phyloP scores from a whole-genome alignment of 805 yeast species.

The Saturnispora bothae region DNA sequence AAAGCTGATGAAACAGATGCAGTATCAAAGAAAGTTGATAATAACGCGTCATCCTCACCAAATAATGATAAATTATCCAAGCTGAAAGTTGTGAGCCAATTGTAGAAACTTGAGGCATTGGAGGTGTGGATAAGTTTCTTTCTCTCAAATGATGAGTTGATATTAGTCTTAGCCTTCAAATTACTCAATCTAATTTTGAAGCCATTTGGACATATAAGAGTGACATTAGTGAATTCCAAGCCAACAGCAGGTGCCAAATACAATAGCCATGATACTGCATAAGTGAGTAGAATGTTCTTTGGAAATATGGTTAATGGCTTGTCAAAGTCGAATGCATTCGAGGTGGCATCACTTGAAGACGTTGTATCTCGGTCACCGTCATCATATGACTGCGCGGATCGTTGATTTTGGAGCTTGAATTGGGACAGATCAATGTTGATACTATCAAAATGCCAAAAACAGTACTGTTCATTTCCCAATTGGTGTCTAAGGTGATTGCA shows the following conservation, averaged over 20 bases:
- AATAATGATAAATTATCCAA: slow-evolving; percentile 5
- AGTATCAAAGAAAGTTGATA: slow-evolving; percentile 9
- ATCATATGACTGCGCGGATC: neutral
- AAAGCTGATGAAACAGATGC: slow-evolving; percentile 10
- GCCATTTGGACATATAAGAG: slow-evolving; percentile 5
- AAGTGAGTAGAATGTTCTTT: too few species aligned
- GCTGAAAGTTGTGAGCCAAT: slow-evolving; percentile 8
- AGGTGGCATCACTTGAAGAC: too few species aligned
- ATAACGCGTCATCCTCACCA: neutral
- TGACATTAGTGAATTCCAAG: slow-evolving; percentile 12
- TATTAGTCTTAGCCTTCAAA: slow-evolving; percentile 9
- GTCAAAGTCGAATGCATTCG: slow-evolving; percentile 11
- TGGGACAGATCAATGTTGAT: slow-evolving; percentile 1
- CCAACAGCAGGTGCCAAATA: slow-evolving; percentile 17
- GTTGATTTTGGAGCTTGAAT: neutral
- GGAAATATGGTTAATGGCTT: slow-evolving; percentile 16
- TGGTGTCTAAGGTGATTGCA: neutral
- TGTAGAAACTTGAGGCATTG: neutral
- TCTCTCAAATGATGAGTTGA: slow-evolving; percentile 1
- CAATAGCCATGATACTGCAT: too few species aligned
- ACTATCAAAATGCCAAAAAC: slow-evolving; percentile 1
- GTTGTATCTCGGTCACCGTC: neutral
- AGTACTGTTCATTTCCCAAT: slow-evolving; percentile 1
- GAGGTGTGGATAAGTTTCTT: slow-evolving; percentile 1
- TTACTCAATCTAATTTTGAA: slow-evolving; percentile 2